Base-by-base conservation (phyloP, 371 early-diverging fungal species). In the Apophysomyces sp. region DNA sequence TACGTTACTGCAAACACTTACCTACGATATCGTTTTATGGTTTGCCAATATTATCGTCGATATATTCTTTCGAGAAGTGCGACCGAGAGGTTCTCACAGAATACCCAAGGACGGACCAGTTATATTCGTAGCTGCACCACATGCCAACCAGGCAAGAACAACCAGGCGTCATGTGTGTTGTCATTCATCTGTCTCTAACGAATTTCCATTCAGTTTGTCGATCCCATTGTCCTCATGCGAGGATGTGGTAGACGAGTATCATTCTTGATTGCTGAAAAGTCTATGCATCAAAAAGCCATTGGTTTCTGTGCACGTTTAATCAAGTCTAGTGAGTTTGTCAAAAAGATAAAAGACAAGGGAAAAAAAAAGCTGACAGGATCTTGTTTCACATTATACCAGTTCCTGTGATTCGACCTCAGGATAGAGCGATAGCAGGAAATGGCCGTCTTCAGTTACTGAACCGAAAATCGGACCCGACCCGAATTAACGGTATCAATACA, bases 51-150 rank as follows among this genome's bases (percentile, higher is more conserved):
- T 78, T 12, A 74, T 87, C 16, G 72, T 95, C 21, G 79, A 85
- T 52, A 81, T 93, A 72, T 94, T 95, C 71, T 94, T 94, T 70
- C 78, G 94, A 44, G 96, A 96, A 72, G 87, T 97, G 28, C 83
- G 84, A 54, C 81, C 86, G 9, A 84, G 97, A 53, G 95, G 95
- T 51, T 74, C 89, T 29, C 93, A 96, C 72, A 81, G 86, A 61
- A 88, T 97, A 59, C 98, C 98, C 0, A 67, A 71, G 55, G 80
- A 84, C 21, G 95, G 95, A 0, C 95, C 96, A 6, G 89, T 95
- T 30, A 89, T 97, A 41, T 97, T 97, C 77, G 93, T 94, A 7
- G 93, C 86, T 7, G 97, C 94, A 3, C 97, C 97, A 31, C 97
- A 96, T 80, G 92, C 92, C 36, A 96, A 96, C 78, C 97, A 95